Evolutionary conservation across 495 filamentous ascomycete genomes (phyloP).

Genomic region (Penicillium samsonianum): DNA sequence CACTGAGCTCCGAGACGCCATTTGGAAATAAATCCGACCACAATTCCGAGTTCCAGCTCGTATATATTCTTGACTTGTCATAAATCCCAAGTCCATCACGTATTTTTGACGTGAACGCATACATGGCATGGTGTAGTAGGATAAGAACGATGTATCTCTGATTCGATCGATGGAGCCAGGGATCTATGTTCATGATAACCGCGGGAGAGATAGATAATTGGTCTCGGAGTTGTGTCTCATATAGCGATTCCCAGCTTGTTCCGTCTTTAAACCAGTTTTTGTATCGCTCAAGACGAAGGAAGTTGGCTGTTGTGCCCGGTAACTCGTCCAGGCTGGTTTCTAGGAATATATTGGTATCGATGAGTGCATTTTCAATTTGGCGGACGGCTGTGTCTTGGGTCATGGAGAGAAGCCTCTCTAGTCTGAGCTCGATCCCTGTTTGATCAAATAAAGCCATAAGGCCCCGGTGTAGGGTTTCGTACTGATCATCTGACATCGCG

Average conservation of each 20-base stretch:
- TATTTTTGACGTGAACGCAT: not conserved
- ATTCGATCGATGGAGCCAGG: not conserved
- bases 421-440: not conserved
- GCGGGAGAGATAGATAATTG: not conserved
- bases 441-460: not conserved
- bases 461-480: not conserved
- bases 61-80: not conserved
- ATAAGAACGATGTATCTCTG: not conserved
- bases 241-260: not conserved
- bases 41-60: not conserved
- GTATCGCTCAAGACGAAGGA: not conserved
- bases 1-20: not conserved
- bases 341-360: not conserved
- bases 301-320: not conserved
- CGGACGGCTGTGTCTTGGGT: not conserved
- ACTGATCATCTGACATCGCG: not conserved
- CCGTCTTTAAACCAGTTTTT: conserved; percentile 4
- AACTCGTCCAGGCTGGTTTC: not conserved
- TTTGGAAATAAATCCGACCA: not conserved
- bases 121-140: not conserved
- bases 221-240: not conserved
- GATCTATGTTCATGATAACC: not conserved
- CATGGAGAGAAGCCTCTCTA: not conserved
- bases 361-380: not conserved
- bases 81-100: not conserved